These are phyloP conservation scores for Metarhizium guizhouense DNA, from an alignment of 2,329 filamentous ascomycete genomes.

Conservation along the genomic window DNA sequence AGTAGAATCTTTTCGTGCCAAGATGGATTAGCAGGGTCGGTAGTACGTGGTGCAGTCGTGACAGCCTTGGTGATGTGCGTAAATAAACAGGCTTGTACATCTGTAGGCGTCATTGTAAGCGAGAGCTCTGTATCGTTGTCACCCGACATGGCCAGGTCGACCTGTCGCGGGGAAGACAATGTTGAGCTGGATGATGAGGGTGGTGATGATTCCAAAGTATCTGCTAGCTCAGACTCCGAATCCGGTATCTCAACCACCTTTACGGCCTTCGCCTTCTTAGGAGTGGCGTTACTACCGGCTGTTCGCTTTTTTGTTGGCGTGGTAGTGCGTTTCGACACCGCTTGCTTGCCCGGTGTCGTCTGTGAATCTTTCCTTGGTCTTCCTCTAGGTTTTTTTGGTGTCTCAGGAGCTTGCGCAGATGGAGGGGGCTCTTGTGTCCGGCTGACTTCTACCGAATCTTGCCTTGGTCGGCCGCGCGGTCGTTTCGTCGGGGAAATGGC, in stretches of 20 bases:
- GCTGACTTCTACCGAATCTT: slow-evolving; percentile 14
- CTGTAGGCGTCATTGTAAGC: slow-evolving; percentile 27
- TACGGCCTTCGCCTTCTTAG: slow-evolving; percentile 7
- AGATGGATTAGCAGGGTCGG: slow-evolving; percentile 44
- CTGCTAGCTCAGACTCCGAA: slow-evolving; percentile 33
- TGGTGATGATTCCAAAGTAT: slow-evolving; percentile 20
- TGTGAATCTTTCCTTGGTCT: slow-evolving; percentile 29
- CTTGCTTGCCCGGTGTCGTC: slow-evolving; percentile 7
- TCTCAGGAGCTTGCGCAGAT: slow-evolving; percentile 21
- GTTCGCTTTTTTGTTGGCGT: background rate
- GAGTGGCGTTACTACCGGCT: background rate
- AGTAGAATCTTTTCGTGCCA: slow-evolving; percentile 93
- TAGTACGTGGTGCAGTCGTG: slow-evolving; percentile 38
- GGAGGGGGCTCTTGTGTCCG: slow-evolving; percentile 25
- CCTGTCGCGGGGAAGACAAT: slow-evolving; percentile 34
- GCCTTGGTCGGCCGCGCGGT: slow-evolving; percentile 25
- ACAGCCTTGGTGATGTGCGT: slow-evolving; percentile 46
- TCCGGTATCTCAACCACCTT: slow-evolving; percentile 40
- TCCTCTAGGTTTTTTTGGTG: slow-evolving; percentile 29
- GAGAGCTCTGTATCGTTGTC: slow-evolving; percentile 38
- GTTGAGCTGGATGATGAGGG: slow-evolving; percentile 25
- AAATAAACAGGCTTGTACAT: slow-evolving; percentile 38
- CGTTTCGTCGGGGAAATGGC: slow-evolving; percentile 13
- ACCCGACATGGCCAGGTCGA: slow-evolving; percentile 34
- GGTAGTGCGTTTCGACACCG: background rate